Evolutionary conservation across 2,329 filamentous ascomycete species (phyloP).

Genomic region (Botryotinia convoluta): DNA sequence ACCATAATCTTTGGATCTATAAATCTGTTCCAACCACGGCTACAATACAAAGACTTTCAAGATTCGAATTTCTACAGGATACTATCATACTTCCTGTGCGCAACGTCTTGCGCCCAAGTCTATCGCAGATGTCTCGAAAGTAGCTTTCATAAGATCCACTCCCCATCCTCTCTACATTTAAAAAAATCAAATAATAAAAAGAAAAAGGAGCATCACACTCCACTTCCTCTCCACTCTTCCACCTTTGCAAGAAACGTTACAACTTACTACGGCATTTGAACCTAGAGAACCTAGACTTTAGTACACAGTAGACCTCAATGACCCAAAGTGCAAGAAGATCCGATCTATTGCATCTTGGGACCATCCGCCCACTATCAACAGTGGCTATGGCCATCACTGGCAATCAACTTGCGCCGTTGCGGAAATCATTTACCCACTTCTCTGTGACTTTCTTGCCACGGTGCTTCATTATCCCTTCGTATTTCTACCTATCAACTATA

Average conservation of each 20-base stretch:
- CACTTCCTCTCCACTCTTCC: conserved; percentile 1
- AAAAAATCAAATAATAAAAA: conserved; percentile 1
- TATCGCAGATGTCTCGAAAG: neutral
- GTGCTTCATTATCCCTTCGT: neutral
- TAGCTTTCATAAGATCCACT: neutral
- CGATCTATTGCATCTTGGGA: conserved; percentile 8
- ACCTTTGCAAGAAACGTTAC: neutral
- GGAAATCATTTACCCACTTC: conserved; percentile 3
- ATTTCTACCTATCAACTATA: neutral
- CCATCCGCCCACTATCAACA: neutral
- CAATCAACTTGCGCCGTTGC: neutral
- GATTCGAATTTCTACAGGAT: neutral
- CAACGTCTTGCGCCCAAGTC: neutral
- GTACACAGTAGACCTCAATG: conserved; percentile 4
- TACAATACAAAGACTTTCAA: neutral
- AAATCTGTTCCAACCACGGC: neutral
- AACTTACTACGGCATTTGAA: neutral
- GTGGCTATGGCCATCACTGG: conserved; percentile 6
- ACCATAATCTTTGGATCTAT: neutral
- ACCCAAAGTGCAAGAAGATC: conserved; percentile 1
- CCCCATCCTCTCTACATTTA: neutral
- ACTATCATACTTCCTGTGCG: neutral
- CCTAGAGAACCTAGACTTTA: neutral
- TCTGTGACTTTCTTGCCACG: neutral
- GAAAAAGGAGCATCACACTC: neutral